These are phyloP conservation scores for Sclerotinia minor DNA, from an alignment of 2,329 filamentous ascomycete species.

Conservation along the genomic window DNA sequence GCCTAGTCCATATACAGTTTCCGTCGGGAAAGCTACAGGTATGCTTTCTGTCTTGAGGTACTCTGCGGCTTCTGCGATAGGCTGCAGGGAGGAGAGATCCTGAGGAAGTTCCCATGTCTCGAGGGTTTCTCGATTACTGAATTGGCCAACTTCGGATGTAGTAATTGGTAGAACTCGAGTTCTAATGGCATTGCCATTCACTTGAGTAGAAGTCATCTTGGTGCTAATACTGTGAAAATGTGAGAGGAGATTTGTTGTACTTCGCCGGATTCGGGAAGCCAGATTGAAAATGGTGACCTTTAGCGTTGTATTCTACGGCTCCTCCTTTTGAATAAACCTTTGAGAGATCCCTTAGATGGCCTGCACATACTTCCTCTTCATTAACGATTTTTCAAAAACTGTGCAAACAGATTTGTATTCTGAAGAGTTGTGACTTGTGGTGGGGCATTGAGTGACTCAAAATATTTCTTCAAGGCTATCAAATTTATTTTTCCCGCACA, in stretches of 20 bases:
- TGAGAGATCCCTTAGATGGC: slow-evolving; percentile 25
- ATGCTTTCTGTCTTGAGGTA: slow-evolving; percentile 38
- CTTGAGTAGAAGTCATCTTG: slow-evolving; percentile 33
- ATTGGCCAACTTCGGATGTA: slow-evolving; percentile 32
- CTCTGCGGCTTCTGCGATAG: slow-evolving; percentile 37
- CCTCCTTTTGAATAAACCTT: slow-evolving; percentile 36
- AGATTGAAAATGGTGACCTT: slow-evolving; percentile 29
- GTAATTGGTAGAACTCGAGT: slow-evolving; percentile 37
- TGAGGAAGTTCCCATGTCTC: slow-evolving; percentile 37
- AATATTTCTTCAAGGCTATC: slow-evolving; percentile 13
- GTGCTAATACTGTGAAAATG: slow-evolving; percentile 15
- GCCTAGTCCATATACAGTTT: slow-evolving; percentile 96
- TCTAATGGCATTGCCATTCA: slow-evolving; percentile 28
- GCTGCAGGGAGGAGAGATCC: slow-evolving; percentile 25
- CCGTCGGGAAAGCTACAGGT: slow-evolving; percentile 93
- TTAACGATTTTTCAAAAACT: slow-evolving; percentile 1
- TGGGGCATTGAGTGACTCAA: slow-evolving; percentile 16
- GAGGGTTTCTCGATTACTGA: slow-evolving; percentile 33
- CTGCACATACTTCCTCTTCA: slow-evolving; percentile 35
- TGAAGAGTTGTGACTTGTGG: slow-evolving; percentile 7
- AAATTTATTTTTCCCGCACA: slow-evolving; percentile 9
- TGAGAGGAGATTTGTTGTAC: slow-evolving; percentile 25
- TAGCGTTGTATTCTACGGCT: slow-evolving; percentile 38
- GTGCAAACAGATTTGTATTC: slow-evolving; percentile 17
- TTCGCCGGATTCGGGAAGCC: slow-evolving; percentile 29